Conservation (phyloP, 345 rosid species). For the Eucalyptus cloeziana region DNA sequence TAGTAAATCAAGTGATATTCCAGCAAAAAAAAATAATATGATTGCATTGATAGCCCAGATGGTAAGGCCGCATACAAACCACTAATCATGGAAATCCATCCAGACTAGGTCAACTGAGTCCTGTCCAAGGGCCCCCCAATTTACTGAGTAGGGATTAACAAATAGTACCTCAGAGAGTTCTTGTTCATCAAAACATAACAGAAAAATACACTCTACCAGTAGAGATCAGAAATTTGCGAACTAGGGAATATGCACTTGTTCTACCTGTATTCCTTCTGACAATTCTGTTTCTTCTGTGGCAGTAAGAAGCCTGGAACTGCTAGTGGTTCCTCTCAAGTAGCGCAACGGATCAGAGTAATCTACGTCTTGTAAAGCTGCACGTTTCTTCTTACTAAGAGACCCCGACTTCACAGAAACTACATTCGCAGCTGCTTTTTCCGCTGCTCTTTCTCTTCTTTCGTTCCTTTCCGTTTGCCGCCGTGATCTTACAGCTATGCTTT, state of each 20-base stretch:
- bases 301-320: slow-evolving; percentile 68
- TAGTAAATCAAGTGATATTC: neutral
- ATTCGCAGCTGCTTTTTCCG: slow-evolving; percentile 49
- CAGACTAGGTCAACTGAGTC: neutral
- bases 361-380: slow-evolving; percentile 35
- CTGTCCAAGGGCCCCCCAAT: neutral
- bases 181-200: neutral
- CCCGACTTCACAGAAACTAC: slow-evolving; percentile 37
- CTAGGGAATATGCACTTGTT: neutral
- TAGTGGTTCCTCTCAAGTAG: slow-evolving; percentile 58
- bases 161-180: neutral
- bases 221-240: neutral
- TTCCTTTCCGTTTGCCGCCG: slow-evolving; percentile 67
- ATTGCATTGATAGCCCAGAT: neutral
- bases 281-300: slow-evolving; percentile 65
- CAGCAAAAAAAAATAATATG: neutral
- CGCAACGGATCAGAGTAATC: slow-evolving; percentile 82
- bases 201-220: neutral
- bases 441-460: slow-evolving; percentile 59
- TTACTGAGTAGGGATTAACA: neutral
- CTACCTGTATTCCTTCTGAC: slow-evolving; percentile 93
- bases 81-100: neutral
- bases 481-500: slow-evolving; percentile 58
- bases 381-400: slow-evolving; percentile 48
- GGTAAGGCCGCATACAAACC: neutral